Percentiles rank a stretch among this genome's conserved stretches.
phyloP scores from a whole-genome alignment of 192 early-diverging fungal genomes.

The Dispira parvispora region DNA sequence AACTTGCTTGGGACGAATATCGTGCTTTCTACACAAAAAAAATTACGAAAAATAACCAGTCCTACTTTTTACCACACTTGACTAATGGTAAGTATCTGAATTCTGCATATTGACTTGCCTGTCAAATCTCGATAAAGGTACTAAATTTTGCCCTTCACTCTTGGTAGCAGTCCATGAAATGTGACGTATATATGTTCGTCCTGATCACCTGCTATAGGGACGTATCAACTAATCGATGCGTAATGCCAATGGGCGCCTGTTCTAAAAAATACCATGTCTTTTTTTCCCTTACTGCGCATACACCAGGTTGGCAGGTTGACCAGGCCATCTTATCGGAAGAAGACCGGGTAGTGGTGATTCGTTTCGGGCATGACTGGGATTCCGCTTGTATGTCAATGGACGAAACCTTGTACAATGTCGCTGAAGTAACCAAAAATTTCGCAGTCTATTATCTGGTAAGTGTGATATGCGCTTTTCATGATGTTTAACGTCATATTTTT shows the following conservation, averaged over 20 bases:
- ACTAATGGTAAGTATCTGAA: conserved; percentile 27
- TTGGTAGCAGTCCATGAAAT: background rate
- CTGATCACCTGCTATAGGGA: background rate
- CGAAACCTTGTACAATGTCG: conserved; percentile 80
- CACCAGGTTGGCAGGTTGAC: conserved; percentile 87
- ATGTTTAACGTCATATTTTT: background rate
- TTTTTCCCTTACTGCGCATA: background rate
- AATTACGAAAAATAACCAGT: conserved; percentile 12
- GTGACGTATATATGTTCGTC: background rate
- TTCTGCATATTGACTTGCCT: background rate
- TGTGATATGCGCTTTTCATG: background rate
- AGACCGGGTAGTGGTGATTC: conserved; percentile 88
- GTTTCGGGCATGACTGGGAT: conserved; percentile 98
- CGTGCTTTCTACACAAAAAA: too few relatives aligned
- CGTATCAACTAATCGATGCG: too few relatives aligned
- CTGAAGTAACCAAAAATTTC: conserved; percentile 97
- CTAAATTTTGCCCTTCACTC: background rate
- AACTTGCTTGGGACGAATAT: too few relatives aligned
- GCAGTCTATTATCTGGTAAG: conserved; percentile 81
- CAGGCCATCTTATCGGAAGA: conserved; percentile 97
- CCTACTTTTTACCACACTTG: conserved; percentile 46
- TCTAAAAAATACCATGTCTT: background rate
- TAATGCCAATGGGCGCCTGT: background rate
- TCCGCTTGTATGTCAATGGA: conserved; percentile 95
- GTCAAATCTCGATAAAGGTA: background rate